A percentile compares a stretch with the other conserved stretches of the same genome.
Evolutionary conservation across 179 eudicot species (phyloP).

Genomic region (Vitellaria paradoxa): DNA sequence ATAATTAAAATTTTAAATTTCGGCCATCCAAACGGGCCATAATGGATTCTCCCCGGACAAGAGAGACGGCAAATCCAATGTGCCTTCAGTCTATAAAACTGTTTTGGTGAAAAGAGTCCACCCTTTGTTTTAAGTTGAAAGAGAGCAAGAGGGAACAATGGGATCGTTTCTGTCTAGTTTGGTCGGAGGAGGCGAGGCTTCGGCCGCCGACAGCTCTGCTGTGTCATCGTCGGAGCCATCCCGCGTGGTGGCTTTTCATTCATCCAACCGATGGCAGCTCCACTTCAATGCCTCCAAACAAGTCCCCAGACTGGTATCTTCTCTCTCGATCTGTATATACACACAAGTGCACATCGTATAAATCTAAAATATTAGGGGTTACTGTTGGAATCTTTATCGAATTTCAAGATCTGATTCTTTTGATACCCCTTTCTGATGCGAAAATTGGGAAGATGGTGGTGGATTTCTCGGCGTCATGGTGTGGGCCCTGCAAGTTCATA

Average conservation of each 20-base stretch:
- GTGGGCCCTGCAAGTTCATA: slow-evolving; percentile 54
- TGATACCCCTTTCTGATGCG: background rate
- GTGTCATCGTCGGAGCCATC: slow-evolving; percentile 40
- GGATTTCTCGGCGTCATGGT: slow-evolving; percentile 61
- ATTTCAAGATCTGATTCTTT: background rate
- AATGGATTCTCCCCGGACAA: too few relatives aligned
- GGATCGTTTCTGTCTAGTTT: slow-evolving; percentile 42
- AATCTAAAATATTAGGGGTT: background rate
- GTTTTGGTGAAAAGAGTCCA: background rate
- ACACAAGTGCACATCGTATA: too few relatives aligned
- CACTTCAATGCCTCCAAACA: slow-evolving; percentile 56
- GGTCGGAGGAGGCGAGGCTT: slow-evolving; percentile 32
- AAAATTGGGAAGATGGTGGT: slow-evolving; percentile 38
- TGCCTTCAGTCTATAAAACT: too few relatives aligned
- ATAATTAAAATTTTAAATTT: too few relatives aligned
- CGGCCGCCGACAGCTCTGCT: slow-evolving; percentile 16
- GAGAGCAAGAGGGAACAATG: slow-evolving; percentile 33
- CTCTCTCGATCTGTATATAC: background rate
- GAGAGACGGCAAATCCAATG: too few relatives aligned
- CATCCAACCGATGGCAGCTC: slow-evolving; percentile 61
- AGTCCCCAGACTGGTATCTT: slow-evolving; percentile 55
- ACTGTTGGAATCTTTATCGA: slow-evolving; percentile 1
- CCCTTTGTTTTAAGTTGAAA: background rate
- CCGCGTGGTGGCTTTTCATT: slow-evolving; percentile 49
- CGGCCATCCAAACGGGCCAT: too few relatives aligned